Evolutionary conservation across 2,329 filamentous ascomycete species (phyloP), one percentile per base, ranked within the genome.

Genomic region (Conoideocrella luteorostrata): DNA sequence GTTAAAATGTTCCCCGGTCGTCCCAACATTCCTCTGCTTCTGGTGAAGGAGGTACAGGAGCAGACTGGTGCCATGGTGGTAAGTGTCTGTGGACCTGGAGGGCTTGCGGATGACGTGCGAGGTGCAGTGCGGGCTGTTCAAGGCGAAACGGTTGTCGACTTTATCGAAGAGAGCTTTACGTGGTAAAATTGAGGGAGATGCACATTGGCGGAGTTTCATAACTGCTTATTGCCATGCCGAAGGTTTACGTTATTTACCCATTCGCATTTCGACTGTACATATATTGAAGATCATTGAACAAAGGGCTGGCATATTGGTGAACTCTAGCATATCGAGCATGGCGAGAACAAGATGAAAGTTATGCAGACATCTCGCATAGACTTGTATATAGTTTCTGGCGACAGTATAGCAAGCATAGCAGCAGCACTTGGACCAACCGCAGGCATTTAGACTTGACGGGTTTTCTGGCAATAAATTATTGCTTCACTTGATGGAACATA

Each of bases 1-100:
- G 89, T 97, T 43, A 87, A 90, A 65, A 93, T 97, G 84, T 88
- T 88, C 62, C 86, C 89, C 2, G 91, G 93, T 3, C 81, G 90
- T 51, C 91, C 91, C 9, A 88, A 95, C 57, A 78, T 95, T 35
- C 75, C 81, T 17, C 79, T 85, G 0, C 68, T 97, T n/a, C 69
- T 97, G 37, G 75, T 81, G 50, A 84, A 86, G 65, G 91, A 96
- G 68, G 84, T 90, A 15, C 76, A 82, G 56, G 79, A 86, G 55
- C 87, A 93, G 61, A 71, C 88, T 43, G 93, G 93, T 7, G 88
- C 90, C 39, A 94, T 96, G 80, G 86, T 80, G 18, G 88, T 97
- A 35, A 84, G 82, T 10, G 84, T 89, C 18, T 90, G 86, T 54
- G 86, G 86, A 4, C 82, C 85, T 9, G 86, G 86, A 20, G 78